These are phyloP conservation scores for Leishmania arabica DNA, from an alignment of 208 protist genomes.

Conservation along the genomic window DNA sequence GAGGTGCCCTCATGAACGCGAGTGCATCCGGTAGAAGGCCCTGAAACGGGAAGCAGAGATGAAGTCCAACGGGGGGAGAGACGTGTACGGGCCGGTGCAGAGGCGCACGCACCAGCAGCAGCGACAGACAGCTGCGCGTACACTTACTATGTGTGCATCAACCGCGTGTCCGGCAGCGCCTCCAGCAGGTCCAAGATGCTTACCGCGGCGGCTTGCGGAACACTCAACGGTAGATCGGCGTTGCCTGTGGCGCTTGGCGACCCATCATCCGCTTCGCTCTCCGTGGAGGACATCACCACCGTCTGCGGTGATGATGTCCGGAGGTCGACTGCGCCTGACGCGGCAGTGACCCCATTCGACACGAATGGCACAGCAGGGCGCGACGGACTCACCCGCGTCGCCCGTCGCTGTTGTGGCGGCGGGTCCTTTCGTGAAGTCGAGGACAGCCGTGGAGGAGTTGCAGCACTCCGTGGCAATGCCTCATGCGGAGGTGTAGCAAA, in stretches of 20 bases:
- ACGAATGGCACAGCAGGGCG: background rate
- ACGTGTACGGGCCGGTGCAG: background rate
- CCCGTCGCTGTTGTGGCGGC: background rate
- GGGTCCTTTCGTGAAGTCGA: background rate
- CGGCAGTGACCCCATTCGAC: background rate
- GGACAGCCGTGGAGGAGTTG: background rate
- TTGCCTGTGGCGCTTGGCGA: background rate
- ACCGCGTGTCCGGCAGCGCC: conserved; percentile 30
- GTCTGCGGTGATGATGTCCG: background rate
- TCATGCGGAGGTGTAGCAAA: background rate
- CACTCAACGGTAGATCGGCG: background rate
- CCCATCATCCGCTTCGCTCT: background rate
- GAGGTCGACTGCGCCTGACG: background rate
- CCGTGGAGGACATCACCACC: conserved; percentile 7
- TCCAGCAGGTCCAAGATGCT: conserved; percentile 39
- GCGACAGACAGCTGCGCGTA: background rate
- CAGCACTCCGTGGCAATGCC: background rate
- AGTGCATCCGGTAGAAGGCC: background rate
- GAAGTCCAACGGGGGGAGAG: background rate
- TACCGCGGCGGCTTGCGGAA: background rate
- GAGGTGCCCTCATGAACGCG: background rate
- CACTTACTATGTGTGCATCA: conserved; percentile 5
- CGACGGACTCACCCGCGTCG: background rate
- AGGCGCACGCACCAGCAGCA: background rate
- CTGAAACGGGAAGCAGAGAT: background rate